These are phyloP conservation scores for Diatrype stigma DNA, from an alignment of 2,329 filamentous ascomycete genomes.

Conservation along the genomic window DNA sequence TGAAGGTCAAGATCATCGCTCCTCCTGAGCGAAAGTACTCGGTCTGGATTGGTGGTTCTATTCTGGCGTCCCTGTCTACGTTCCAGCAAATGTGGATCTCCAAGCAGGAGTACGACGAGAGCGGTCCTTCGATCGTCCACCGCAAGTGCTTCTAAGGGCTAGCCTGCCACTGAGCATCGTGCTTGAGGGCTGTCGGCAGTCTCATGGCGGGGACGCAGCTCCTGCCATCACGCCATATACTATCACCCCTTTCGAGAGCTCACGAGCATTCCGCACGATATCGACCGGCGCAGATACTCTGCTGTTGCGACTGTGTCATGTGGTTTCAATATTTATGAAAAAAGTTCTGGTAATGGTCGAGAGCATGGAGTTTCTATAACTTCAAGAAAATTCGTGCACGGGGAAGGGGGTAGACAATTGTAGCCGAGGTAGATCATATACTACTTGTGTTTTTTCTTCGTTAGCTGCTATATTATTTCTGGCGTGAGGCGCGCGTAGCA, in stretches of 20 bases:
- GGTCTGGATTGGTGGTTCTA: constrained; percentile 99
- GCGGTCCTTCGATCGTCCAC: constrained; percentile 98
- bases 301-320: constrained; percentile 44
- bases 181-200: not conserved
- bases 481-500: no score
- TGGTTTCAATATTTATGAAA: constrained; percentile 51
- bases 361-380: constrained; percentile 42
- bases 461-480: constrained; percentile 13
- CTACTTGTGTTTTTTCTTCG: constrained; percentile 44
- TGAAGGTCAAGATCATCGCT: constrained; percentile 99
- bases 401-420: constrained; percentile 42
- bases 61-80: constrained; percentile 97
- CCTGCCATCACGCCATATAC: constrained; percentile 12
- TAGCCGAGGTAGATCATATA: constrained; percentile 54
- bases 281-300: constrained; percentile 39
- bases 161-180: constrained; percentile 15
- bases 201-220: constrained; percentile 8
- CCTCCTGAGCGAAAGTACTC: constrained; percentile 99
- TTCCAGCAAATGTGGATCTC: constrained; percentile 99
- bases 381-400: constrained; percentile 41
- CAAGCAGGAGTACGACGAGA: constrained; percentile 99
- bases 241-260: constrained; percentile 28
- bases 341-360: constrained; percentile 55
- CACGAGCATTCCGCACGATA: constrained; percentile 41
- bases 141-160: constrained; percentile 99